These are phyloP conservation scores for Debaryomyces coudertii DNA, from an alignment of 1,139 yeast genomes.

Conservation along the genomic window DNA sequence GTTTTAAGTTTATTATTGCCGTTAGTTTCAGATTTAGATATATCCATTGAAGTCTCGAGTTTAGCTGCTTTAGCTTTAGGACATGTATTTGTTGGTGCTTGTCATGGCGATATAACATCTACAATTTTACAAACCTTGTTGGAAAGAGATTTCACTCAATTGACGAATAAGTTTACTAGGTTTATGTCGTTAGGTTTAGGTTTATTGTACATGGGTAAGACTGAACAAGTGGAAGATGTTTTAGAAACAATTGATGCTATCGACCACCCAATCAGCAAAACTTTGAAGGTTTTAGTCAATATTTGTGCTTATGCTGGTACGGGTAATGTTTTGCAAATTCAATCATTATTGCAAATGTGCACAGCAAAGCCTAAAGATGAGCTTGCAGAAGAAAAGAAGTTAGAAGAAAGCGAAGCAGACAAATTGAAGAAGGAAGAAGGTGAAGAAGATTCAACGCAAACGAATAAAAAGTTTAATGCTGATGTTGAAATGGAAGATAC, in stretches of 20 bases:
- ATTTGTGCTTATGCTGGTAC: conserved; percentile 97
- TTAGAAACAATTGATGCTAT: conserved; percentile 93
- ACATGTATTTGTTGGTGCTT: conserved; percentile 93
- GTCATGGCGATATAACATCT: conserved; percentile 92
- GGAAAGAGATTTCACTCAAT: conserved; percentile 78
- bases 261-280: conserved; percentile 90
- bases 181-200: conserved; percentile 94
- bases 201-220: conserved; percentile 88
- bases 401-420: conserved; percentile 44
- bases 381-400: conserved; percentile 37
- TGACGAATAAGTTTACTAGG: conserved; percentile 84
- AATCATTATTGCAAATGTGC: conserved; percentile 85
- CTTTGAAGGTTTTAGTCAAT: conserved; percentile 86
- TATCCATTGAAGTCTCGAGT: conserved; percentile 77
- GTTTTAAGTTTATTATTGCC: conserved; percentile 78
- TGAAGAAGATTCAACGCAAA: conserved; percentile 13
- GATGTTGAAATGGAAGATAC: conserved; percentile 36
- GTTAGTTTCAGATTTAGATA: conserved; percentile 78
- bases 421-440: conserved; percentile 26
- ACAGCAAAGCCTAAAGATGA: conserved; percentile 57
- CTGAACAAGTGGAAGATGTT: conserved; percentile 94
- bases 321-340: conserved; percentile 95
- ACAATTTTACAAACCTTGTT: conserved; percentile 86
- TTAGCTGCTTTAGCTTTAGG: conserved; percentile 92
- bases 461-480: conserved; percentile 16